Evolutionary conservation across 495 filamentous ascomycete species (phyloP).

Genomic region (Daldinia decipiens): DNA sequence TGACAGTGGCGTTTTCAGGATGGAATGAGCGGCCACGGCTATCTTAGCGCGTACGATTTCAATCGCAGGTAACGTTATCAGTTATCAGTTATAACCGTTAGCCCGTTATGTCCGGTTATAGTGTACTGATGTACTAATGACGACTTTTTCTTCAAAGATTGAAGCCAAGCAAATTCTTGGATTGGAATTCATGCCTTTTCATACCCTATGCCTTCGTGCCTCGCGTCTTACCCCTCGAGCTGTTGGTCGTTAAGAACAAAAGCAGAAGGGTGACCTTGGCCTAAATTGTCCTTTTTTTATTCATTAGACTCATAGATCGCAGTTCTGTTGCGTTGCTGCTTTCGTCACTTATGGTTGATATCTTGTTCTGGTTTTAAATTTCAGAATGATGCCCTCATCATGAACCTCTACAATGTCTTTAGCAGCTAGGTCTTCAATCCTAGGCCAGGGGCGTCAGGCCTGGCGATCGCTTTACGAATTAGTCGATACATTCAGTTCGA

Average conservation of each 20-base stretch:
- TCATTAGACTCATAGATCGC: slow-evolving; percentile 28
- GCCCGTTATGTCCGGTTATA: slow-evolving; percentile 20
- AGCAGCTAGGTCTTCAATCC: slow-evolving; percentile 54
- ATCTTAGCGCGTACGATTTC: slow-evolving; percentile 29
- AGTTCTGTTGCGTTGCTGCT: neutral
- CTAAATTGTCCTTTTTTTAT: slow-evolving; percentile 1
- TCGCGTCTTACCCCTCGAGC: slow-evolving; percentile 21
- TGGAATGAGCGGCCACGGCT: slow-evolving; percentile 5
- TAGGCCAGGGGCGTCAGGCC: slow-evolving; percentile 58
- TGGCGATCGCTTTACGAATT: slow-evolving; percentile 58
- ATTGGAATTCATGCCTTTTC: slow-evolving; percentile 26
- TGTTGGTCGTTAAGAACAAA: slow-evolving; percentile 13
- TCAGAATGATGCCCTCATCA: slow-evolving; percentile 32
- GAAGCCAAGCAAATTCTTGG: slow-evolving; percentile 36
- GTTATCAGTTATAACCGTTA: slow-evolving; percentile 14
- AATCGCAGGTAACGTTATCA: slow-evolving; percentile 18
- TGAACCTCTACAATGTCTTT: slow-evolving; percentile 58
- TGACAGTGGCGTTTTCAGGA: slow-evolving; percentile 25
- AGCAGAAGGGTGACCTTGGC: slow-evolving; percentile 23
- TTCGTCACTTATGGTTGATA: neutral
- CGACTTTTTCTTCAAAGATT: slow-evolving; percentile 31
- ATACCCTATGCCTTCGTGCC: slow-evolving; percentile 7
- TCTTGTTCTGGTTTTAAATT: slow-evolving; percentile 8
- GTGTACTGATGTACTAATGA: slow-evolving; percentile 41
- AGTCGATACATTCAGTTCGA: slow-evolving; percentile 48